Evolutionary conservation across 1,284 basidiomycete genomes (phyloP).

Genomic region (Boletellus deceptivus): DNA sequence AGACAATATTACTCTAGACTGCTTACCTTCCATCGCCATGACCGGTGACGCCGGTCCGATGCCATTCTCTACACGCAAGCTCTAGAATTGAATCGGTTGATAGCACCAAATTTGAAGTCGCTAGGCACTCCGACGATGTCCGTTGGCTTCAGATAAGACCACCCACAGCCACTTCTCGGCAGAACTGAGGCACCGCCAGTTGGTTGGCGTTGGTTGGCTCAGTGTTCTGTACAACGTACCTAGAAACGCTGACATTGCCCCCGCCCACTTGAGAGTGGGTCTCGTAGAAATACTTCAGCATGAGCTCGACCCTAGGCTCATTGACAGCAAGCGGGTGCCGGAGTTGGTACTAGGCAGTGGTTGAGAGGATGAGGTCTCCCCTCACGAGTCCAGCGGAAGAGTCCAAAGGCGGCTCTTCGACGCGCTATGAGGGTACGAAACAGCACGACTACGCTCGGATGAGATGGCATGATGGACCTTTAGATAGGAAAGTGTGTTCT

Average conservation of each 20-base stretch:
- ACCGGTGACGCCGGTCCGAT: conserved; percentile 2
- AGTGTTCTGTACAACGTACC: conserved; percentile 4
- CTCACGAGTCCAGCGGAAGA: conserved; percentile 35
- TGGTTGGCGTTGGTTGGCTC: too few relatives aligned
- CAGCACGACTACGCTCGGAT: conserved; percentile 38
- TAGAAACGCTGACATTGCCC: too few relatives aligned
- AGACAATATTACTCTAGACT: neutral
- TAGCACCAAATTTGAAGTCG: conserved; percentile 20
- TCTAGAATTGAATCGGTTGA: conserved; percentile 2
- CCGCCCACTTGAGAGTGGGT: too few relatives aligned
- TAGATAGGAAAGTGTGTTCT: conserved; percentile 35
- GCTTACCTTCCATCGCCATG: conserved; percentile 16
- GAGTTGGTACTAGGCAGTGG: conserved; percentile 25
- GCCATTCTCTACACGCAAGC: conserved; percentile 3
- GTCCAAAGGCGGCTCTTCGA: conserved; percentile 18
- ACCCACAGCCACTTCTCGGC: conserved; percentile 17
- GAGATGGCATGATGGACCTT: conserved; percentile 40
- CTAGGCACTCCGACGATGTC: conserved; percentile 24
- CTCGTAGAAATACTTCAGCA: conserved; percentile 41
- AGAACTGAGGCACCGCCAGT: conserved; percentile 25
- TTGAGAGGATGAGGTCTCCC: conserved; percentile 23
- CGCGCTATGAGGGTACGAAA: neutral
- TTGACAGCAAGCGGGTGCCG: conserved; percentile 43
- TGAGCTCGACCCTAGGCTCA: conserved; percentile 41
- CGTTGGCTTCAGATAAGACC: conserved; percentile 22